These are phyloP conservation scores for Ganoderma sinense DNA, from an alignment of 1,284 basidiomycete genomes.

Conservation along the genomic window DNA sequence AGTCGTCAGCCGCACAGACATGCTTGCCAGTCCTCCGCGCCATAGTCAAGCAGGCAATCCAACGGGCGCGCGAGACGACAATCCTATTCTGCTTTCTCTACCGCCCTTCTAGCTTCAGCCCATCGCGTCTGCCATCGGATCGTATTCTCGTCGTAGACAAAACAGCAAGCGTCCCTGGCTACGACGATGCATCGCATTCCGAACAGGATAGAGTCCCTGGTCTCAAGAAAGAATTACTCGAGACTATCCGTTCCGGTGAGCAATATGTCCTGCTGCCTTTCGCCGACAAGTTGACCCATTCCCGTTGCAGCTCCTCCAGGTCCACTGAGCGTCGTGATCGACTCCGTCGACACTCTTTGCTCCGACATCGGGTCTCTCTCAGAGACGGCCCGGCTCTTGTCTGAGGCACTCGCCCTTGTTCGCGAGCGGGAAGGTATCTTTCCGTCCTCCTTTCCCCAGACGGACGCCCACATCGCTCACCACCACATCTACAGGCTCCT, in stretches of 20 bases:
- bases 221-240: slow-evolving; percentile 45
- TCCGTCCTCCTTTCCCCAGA: background rate
- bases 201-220: slow-evolving; percentile 37
- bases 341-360: slow-evolving; percentile 70
- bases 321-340: slow-evolving; percentile 65
- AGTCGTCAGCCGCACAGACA: slow-evolving; percentile 72
- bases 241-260: slow-evolving; percentile 55
- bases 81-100: slow-evolving; percentile 71
- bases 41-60: slow-evolving; percentile 12
- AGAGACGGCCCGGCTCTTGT: slow-evolving; percentile 59
- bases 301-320: slow-evolving; percentile 44
- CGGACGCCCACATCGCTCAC: background rate
- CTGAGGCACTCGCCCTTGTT: slow-evolving; percentile 51
- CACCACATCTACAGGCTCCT: slow-evolving; percentile 50
- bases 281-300: background rate
- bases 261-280: background rate
- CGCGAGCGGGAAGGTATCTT: slow-evolving; percentile 55
- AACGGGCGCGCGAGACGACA: slow-evolving; percentile 33
- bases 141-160: slow-evolving; percentile 57
- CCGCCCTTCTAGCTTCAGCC: slow-evolving; percentile 52
- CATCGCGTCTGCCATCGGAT: slow-evolving; percentile 31
- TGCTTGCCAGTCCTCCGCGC: slow-evolving; percentile 59
- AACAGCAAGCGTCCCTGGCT: slow-evolving; percentile 62
- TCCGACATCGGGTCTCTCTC: slow-evolving; percentile 64
- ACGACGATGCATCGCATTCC: slow-evolving; percentile 41